Evolutionary conservation across 2,329 filamentous ascomycete species (phyloP).

Genomic region (Colletotrichum paranaense): DNA sequence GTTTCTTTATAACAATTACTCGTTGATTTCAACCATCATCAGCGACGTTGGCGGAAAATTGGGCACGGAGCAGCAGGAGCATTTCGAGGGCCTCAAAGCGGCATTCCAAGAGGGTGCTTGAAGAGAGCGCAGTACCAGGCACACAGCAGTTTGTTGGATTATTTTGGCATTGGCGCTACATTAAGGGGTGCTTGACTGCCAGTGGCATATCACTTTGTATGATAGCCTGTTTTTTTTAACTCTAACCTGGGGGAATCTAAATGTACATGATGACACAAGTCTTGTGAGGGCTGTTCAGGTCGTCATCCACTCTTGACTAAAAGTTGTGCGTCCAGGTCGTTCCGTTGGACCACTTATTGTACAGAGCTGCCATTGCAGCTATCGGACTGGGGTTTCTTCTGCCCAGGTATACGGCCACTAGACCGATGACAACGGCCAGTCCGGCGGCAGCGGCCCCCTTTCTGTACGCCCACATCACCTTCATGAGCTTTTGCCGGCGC

Average conservation of each 20-base stretch:
- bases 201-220: constrained; percentile 22
- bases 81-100: constrained; percentile 77
- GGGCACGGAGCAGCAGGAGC: constrained; percentile 77
- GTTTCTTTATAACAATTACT: constrained; percentile 97
- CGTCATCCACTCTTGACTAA: constrained; percentile 4
- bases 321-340: constrained; percentile 31
- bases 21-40: constrained; percentile 92
- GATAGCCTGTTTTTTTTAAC: not conserved
- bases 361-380: constrained; percentile 32
- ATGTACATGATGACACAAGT: constrained; percentile 10
- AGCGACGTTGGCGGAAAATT: constrained; percentile 80
- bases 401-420: constrained; percentile 73
- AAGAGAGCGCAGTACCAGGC: not conserved
- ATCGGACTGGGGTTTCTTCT: constrained; percentile 55
- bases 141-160: not conserved
- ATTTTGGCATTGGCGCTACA: constrained; percentile 17
- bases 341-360: constrained; percentile 35
- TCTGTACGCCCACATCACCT: constrained; percentile 72
- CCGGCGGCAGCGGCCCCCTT: constrained; percentile 71
- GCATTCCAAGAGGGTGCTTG: constrained; percentile 63
- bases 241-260: not conserved
- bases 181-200: constrained; percentile 19
- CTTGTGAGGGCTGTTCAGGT: not conserved
- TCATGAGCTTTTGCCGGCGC: constrained; percentile 59
- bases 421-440: constrained; percentile 73